phyloP scores from a whole-genome alignment of 2,329 filamentous ascomycete species.

The Simplicillium aogashimaense region DNA sequence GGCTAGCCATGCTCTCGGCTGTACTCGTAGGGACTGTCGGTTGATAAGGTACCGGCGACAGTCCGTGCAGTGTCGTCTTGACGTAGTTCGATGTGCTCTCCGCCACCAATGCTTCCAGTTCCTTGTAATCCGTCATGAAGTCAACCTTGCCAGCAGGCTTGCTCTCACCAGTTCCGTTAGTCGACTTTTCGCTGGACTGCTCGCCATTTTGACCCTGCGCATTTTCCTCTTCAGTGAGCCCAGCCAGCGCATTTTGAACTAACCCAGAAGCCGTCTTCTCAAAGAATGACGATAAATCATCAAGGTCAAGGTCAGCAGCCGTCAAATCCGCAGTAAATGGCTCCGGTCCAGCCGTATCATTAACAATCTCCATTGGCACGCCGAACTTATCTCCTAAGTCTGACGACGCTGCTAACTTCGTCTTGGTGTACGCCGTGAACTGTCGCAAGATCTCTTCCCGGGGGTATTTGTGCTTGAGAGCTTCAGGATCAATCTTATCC shows the following conservation, averaged over 20 bases:
- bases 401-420: conserved; percentile 20
- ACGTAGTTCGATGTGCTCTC: conserved; percentile 35
- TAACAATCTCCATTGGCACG: conserved; percentile 20
- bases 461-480: conserved; percentile 28
- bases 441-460: conserved; percentile 26
- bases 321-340: conserved; percentile 14
- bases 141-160: conserved; percentile 12
- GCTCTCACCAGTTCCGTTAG: conserved; percentile 18
- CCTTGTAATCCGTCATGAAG: conserved; percentile 28
- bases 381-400: conserved; percentile 24
- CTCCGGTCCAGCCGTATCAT: conserved; percentile 16
- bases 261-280: conserved; percentile 30
- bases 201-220: conserved; percentile 10
- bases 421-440: conserved; percentile 21
- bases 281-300: conserved; percentile 31
- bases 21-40: conserved; percentile 29
- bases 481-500: conserved; percentile 7
- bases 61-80: conserved; percentile 29
- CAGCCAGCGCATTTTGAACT: conserved; percentile 28
- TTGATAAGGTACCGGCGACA: conserved; percentile 32
- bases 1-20: conserved; percentile 23
- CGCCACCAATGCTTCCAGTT: conserved; percentile 31
- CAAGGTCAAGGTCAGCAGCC: conserved; percentile 24
- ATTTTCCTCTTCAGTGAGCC: conserved; percentile 19
- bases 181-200: conserved; percentile 10